Percentiles rank a stretch among this genome's conserved stretches.
phyloP scores from a whole-genome alignment of 345 rosid species.

The Citrus cavaleriei region DNA sequence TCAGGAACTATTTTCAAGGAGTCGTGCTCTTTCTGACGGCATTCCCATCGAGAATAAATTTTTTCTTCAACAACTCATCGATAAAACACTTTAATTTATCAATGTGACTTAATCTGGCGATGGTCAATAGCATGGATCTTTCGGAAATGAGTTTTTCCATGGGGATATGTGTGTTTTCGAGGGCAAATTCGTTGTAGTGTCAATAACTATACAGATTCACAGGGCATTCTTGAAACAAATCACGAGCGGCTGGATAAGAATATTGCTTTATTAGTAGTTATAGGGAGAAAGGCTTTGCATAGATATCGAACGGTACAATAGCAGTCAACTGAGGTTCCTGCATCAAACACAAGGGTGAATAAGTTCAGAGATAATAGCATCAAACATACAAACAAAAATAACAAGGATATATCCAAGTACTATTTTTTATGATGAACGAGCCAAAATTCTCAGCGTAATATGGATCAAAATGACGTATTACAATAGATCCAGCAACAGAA shows the following conservation, averaged over 20 bases:
- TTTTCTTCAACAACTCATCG: too few relatives aligned
- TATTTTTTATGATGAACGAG: neutral
- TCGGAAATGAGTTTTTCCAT: too few relatives aligned
- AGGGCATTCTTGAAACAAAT: neutral
- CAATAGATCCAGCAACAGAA: too few relatives aligned
- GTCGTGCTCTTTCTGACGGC: too few relatives aligned
- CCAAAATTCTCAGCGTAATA: neutral
- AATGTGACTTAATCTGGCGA: too few relatives aligned
- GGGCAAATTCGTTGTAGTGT: too few relatives aligned
- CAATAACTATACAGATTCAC: constrained; percentile 6
- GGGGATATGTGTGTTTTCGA: too few relatives aligned
- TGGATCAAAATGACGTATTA: neutral
- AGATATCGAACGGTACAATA: constrained; percentile 56
- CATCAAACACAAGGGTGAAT: constrained; percentile 1
- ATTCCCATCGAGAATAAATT: too few relatives aligned
- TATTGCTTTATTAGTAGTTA: constrained; percentile 13
- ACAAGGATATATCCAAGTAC: neutral
- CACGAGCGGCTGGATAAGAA: neutral
- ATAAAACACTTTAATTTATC: too few relatives aligned
- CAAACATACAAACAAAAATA: neutral
- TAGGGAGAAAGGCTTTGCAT: constrained; percentile 55
- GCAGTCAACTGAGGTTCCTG: constrained; percentile 94
- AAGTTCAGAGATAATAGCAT: constrained; percentile 1
- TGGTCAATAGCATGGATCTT: too few relatives aligned
- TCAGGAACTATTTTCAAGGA: too few relatives aligned